phyloP scores from a whole-genome alignment of 2,329 filamentous ascomycete genomes.

The Cryphonectria radicalis region DNA sequence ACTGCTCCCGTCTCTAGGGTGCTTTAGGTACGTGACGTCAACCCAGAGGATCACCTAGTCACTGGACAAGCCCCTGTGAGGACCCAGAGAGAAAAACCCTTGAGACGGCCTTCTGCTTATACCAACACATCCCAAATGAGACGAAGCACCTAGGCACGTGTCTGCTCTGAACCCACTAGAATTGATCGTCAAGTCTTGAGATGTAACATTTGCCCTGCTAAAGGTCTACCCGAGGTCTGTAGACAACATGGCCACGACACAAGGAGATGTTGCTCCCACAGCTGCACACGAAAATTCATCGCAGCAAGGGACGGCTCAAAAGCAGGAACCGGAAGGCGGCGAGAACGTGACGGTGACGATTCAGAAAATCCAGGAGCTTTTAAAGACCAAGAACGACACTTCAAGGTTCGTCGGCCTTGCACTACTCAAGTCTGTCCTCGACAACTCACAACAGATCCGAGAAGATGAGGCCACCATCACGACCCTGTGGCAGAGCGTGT shows the following conservation, averaged over 20 bases:
- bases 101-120: not conserved
- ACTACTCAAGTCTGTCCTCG: slow-evolving; percentile 67
- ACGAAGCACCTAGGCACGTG: not conserved
- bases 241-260: not conserved
- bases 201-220: not conserved
- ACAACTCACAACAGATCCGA: slow-evolving; percentile 59
- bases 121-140: not conserved
- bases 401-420: slow-evolving; percentile 70
- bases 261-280: not conserved
- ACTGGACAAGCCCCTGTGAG: not conserved
- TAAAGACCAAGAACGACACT: slow-evolving; percentile 67
- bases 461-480: slow-evolving; percentile 50
- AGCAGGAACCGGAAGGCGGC: not conserved
- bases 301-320: not conserved
- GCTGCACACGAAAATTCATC: not conserved
- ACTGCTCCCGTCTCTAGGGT: not conserved
- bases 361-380: slow-evolving; percentile 57
- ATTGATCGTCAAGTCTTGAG: not conserved
- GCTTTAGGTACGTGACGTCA: slow-evolving; percentile 4
- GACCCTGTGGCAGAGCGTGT: slow-evolving; percentile 63
- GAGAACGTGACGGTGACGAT: not conserved
- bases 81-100: not conserved
- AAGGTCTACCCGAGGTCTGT: not conserved
- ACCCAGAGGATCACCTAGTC: not conserved
- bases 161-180: not conserved